Base-by-base conservation (phyloP, 208 protist genomes). In the Willaertia magna region DNA sequence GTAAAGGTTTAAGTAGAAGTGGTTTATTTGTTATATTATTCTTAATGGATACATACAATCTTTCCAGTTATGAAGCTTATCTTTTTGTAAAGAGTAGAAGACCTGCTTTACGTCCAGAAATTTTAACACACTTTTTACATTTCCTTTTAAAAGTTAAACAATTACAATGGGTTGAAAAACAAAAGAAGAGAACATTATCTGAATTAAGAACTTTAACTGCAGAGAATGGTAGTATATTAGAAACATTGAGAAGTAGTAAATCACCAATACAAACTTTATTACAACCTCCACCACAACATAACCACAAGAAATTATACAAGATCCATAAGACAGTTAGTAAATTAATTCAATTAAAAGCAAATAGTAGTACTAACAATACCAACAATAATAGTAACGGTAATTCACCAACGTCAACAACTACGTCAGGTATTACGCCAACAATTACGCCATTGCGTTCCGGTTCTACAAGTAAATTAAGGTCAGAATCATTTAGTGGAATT, bases 1-100 rank as follows among this genome's bases (percentile, higher is more conserved):
- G 78, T 42, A 83, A 83, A 26, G 78, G 78, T 12, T 52, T 83
- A 7, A 55, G 44, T 39, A 83, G 78, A 83, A n/a, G n/a, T 83
- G 78, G 46, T 26, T n/a, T 83, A 3, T 83, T 83, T 83, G 78
- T 55, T 1, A 26, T 83, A 2, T n/a, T 55, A 1, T 83, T 43
- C 26, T 20, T 83, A 2, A 51, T 83, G 43, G 16, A 83, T 55
- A 83, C 78, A 0, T 83, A 55, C n/a, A 83, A 83, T n/a, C 7
- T 83, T 39, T 83, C 78, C 6, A 83, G 78, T 42, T 83, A 83
- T 42, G 78, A 83, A 83, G 14, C 78, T 6, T 83, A 83, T 47
- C 20, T 83, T 1, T 55, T 39, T 83, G 78, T 83, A 4, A 51
- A 83, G 22, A 55, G 43, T 42, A 6, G 26, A 43, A 49, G 78